Percentiles rank a stretch among this genome's conserved stretches.
Evolutionary conservation across 139 green algal species (phyloP).

Genomic region (Coelastrella sp.): DNA sequence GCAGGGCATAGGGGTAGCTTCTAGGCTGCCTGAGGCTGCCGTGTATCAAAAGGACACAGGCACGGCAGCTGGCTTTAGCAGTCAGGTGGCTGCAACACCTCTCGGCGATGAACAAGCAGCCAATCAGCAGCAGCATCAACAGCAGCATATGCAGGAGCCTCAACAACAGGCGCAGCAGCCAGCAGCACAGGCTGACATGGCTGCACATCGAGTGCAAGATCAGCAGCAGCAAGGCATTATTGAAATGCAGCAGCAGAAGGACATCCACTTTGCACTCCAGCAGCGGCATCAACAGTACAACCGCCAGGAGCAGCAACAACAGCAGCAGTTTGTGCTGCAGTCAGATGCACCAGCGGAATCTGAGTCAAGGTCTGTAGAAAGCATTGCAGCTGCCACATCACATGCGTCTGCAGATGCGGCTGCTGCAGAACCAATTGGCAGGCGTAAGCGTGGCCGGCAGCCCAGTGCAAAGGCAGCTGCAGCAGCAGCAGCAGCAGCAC

Average conservation of each 20-base stretch:
- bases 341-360: conserved; percentile 23
- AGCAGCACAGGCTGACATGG: not conserved
- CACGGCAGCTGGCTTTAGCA: too few relatives aligned
- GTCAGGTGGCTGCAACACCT: not conserved
- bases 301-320: not conserved
- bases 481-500: conserved; percentile 1
- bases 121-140: not conserved
- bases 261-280: not conserved
- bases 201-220: not conserved
- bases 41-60: too few relatives aligned
- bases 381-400: conserved; percentile 19
- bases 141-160: not conserved
- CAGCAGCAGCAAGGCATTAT: not conserved
- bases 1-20: not conserved
- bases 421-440: not conserved
- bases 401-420: conserved; percentile 32
- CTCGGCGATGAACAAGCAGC: not conserved
- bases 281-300: not conserved
- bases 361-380: conserved; percentile 26
- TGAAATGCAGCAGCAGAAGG: conserved; percentile 12
- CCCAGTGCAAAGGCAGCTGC: not conserved
- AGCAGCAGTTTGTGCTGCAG: conserved; percentile 1
- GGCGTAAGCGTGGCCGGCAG: conserved; percentile 20
- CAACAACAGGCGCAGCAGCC: conserved; percentile 9
- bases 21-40: not conserved